Base-by-base conservation (phyloP, 2,329 filamentous ascomycete genomes). In the Eutypella sp. region DNA sequence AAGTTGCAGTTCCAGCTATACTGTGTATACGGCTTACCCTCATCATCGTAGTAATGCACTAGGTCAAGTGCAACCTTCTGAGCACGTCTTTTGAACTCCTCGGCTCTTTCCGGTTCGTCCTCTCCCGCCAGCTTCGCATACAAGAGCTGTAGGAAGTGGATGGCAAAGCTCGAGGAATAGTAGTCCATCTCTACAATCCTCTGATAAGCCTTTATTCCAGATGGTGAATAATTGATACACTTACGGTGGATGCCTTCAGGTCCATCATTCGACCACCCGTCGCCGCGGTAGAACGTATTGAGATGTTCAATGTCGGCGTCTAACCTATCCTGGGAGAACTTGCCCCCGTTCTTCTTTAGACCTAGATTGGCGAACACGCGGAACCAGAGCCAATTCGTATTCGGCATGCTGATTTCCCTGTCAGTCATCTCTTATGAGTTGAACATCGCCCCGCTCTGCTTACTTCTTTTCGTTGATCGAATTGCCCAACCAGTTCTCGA, bases 281-380 rank as follows among this genome's bases (percentile, higher is more conserved):
- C 83, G 5, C 87, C 87, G n/a, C 87, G 80, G 59, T 90, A 89
- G 63, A 91, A 92, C 0, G 84, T 88, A 57, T 91, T 81, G 9
- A 92, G 72, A 54, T 90, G 86, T 55, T 85, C 77, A 60, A 92
- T 87, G 60, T 91, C 87, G 18, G 79, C 79, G 47, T 88, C 83
- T 19, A 91, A 76, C 19, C 82, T 76, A 38, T 82, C 75, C 51
- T 85, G 79, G 0, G 84, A 87, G 67, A 84, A 88, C 40, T 77
- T 76, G 1, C 82, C 86, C 1, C 84, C 84, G 55, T 89, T 88
- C 55, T 84, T 86, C 60, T 85, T 85, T 27, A 91, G 66, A 0
- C 87, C 87, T 1, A 92, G 74, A 55, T 92, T 92, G 33, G 87
- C 87, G 59, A 92, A 92, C 5, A 92, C 85, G 33, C 87, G 81